These are phyloP conservation scores for Phytophthora cactorum DNA, from an alignment of 352 stramenopile genomes.

Conservation along the genomic window DNA sequence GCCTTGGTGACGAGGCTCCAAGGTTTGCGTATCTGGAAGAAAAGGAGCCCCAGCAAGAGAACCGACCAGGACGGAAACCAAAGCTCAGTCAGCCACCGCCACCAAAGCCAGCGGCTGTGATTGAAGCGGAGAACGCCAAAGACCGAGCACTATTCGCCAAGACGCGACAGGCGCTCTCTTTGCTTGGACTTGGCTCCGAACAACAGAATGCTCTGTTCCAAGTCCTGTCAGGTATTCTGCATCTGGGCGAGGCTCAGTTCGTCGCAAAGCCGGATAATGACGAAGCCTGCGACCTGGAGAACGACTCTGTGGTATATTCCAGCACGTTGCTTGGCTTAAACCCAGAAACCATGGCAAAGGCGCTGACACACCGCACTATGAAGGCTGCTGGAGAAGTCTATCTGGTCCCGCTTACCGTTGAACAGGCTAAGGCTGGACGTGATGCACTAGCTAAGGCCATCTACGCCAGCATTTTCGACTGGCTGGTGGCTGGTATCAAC, in stretches of 20 bases:
- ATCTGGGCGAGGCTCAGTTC: conserved; percentile 81
- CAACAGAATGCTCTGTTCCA: conserved; percentile 76
- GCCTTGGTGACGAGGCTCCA: conserved; percentile 40
- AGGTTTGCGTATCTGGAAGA: conserved; percentile 63
- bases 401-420: conserved; percentile 60
- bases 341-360: conserved; percentile 54
- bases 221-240: conserved; percentile 74
- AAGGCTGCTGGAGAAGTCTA: conserved; percentile 74
- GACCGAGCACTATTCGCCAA: conserved; percentile 64
- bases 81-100: conserved; percentile 7
- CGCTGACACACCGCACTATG: conserved; percentile 75
- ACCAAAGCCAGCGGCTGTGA: conserved; percentile 29
- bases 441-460: conserved; percentile 95
- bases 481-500: conserved; percentile 94
- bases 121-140: conserved; percentile 42
- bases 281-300: conserved; percentile 52
- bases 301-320: conserved; percentile 48
- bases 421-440: conserved; percentile 80
- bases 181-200: conserved; percentile 61
- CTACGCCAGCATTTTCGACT: conserved; percentile 96
- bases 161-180: conserved; percentile 60
- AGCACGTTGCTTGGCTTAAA: conserved; percentile 60
- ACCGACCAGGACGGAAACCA: conserved; percentile 26
- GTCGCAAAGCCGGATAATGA: conserved; percentile 53
- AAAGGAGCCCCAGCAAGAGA: conserved; percentile 34